Percentiles rank a stretch among this genome's conserved stretches.
phyloP scores from a whole-genome alignment of 495 filamentous ascomycete species.

The Pseudevernia furfuracea region DNA sequence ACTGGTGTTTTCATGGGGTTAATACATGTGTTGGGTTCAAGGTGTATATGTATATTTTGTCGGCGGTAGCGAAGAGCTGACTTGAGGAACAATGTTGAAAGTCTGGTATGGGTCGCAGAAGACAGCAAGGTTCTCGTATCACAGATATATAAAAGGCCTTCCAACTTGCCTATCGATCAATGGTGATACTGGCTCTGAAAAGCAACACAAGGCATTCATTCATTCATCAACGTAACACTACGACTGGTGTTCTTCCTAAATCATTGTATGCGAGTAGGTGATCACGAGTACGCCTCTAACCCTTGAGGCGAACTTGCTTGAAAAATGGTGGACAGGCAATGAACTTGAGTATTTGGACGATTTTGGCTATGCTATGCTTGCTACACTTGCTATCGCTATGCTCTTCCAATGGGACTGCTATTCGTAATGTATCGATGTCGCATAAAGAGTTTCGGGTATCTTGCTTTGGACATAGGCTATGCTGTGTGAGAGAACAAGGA shows the following conservation, averaged over 20 bases:
- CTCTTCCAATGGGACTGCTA: constrained; percentile 1
- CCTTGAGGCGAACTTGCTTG: background rate
- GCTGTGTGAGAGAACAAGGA: background rate
- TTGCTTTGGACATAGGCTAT: constrained; percentile 9
- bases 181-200: background rate
- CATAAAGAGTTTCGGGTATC: constrained; percentile 10
- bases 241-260: background rate
- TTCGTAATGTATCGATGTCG: constrained; percentile 8
- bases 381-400: constrained; percentile 10
- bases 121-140: background rate
- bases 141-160: background rate
- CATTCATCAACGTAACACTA: background rate
- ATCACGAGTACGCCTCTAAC: background rate
- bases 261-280: background rate
- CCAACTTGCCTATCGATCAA: background rate
- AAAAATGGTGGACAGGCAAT: background rate
- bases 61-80: background rate
- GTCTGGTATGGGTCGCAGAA: background rate
- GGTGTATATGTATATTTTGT: background rate
- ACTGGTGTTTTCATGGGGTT: background rate
- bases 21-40: background rate
- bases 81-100: background rate
- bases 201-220: background rate
- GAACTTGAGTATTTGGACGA: background rate
- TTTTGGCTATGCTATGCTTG: background rate